These are phyloP conservation scores for Suillus clintonianus DNA, from an alignment of 768 basidiomycete species.

Conservation along the genomic window DNA sequence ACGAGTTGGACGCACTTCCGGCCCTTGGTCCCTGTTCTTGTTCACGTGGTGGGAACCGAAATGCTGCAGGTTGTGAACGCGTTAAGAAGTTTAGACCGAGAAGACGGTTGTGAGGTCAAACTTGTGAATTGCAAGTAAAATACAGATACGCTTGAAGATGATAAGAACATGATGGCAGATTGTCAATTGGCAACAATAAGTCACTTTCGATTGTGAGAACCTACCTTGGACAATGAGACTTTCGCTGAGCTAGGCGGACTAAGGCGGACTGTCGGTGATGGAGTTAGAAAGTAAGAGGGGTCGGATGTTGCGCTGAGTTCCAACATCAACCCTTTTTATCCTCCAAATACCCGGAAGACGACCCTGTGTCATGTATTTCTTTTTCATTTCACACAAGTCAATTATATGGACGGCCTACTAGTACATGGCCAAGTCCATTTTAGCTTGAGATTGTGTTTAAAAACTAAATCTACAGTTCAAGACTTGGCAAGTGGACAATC, in stretches of 20 bases:
- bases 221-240: conserved; percentile 27
- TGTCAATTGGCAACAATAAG: conserved; percentile 19
- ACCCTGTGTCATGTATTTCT: neutral
- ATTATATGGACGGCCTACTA: too few species aligned
- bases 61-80: conserved; percentile 16
- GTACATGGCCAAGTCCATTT: neutral
- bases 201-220: conserved; percentile 10
- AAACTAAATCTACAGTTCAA: neutral
- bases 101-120: conserved; percentile 9
- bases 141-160: neutral
- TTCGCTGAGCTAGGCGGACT: conserved; percentile 41
- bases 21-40: conserved; percentile 27
- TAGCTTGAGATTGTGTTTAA: neutral
- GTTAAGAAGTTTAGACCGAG: conserved; percentile 17
- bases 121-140: too few species aligned
- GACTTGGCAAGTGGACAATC: too few species aligned
- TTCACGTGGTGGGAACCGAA: conserved; percentile 41
- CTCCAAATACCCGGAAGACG: neutral
- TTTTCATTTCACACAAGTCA: neutral
- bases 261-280: conserved; percentile 34
- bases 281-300: conserved; percentile 22
- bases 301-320: conserved; percentile 28
- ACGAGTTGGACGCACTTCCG: conserved; percentile 39
- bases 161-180: conserved; percentile 22
- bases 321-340: conserved; percentile 5